phyloP scores from a whole-genome alignment of 345 rosid genomes.

The Ceriops tagal region DNA sequence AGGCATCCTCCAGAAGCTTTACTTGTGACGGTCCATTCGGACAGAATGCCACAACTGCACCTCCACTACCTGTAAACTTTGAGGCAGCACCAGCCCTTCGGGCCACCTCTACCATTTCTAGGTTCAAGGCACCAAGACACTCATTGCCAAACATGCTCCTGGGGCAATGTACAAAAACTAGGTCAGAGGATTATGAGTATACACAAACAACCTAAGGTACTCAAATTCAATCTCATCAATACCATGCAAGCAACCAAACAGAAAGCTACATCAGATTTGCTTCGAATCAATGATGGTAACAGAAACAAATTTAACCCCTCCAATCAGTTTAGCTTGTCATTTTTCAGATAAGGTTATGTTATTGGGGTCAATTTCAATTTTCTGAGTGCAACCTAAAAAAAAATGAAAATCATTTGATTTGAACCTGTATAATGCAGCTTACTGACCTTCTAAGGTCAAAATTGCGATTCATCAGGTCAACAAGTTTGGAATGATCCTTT shows the following conservation, averaged over 20 bases:
- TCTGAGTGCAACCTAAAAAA: background rate
- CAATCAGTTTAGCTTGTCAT: background rate
- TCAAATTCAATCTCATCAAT: background rate
- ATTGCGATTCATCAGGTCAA: constrained; percentile 71
- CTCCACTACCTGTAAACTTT: constrained; percentile 94
- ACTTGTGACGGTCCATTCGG: constrained; percentile 64
- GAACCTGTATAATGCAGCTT: background rate
- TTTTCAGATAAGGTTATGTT: background rate
- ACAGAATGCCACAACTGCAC: constrained; percentile 87
- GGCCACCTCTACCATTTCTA: constrained; percentile 90
- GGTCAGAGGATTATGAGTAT: background rate
- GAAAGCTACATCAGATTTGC: background rate
- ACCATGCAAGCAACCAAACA: background rate
- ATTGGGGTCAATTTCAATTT: background rate
- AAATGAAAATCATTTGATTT: background rate
- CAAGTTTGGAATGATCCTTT: constrained; percentile 61
- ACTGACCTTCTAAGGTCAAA: constrained; percentile 79
- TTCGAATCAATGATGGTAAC: too few relatives aligned
- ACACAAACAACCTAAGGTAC: background rate
- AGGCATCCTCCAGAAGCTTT: constrained; percentile 63
- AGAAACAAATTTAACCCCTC: too few relatives aligned
- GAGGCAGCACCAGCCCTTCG: constrained; percentile 73
- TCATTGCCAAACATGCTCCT: constrained; percentile 91
- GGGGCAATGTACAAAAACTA: background rate
- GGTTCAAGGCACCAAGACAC: constrained; percentile 60